phyloP scores from a whole-genome alignment of 2,329 filamentous ascomycete species.

The Didymella glomerata region DNA sequence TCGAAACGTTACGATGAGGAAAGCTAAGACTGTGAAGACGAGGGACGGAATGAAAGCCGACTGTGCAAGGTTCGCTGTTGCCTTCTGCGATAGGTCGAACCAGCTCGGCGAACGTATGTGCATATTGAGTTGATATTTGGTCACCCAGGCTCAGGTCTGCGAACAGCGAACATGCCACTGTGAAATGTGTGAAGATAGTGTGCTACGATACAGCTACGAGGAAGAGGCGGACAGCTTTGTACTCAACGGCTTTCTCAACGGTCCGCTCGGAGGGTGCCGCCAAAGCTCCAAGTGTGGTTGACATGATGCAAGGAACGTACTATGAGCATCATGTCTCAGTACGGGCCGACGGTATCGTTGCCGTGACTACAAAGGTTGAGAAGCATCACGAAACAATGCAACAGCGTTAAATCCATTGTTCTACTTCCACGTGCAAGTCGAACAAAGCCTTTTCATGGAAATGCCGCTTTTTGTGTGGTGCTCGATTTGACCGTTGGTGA shows the following conservation, averaged over 20 bases:
- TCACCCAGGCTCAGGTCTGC: neutral
- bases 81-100: slow-evolving; percentile 34
- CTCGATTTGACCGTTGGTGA: neutral
- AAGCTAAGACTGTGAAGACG: slow-evolving; percentile 36
- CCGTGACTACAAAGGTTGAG: neutral
- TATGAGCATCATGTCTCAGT: neutral
- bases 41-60: slow-evolving; percentile 39
- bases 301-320: neutral
- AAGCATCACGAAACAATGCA: neutral
- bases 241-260: neutral
- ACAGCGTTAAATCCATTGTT: neutral
- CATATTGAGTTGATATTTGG: slow-evolving; percentile 19
- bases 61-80: slow-evolving; percentile 34
- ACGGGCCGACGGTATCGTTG: neutral
- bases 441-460: neutral
- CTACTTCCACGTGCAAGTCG: neutral
- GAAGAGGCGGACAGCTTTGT: neutral
- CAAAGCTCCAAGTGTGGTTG: neutral
- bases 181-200: neutral
- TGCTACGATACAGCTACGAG: neutral
- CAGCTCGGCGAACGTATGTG: slow-evolving; percentile 33
- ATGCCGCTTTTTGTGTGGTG: neutral
- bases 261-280: neutral
- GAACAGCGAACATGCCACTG: neutral
- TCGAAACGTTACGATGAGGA: slow-evolving; percentile 34